Evolutionary conservation across 208 protist species (phyloP), one percentile per base, ranked within the genome.

Genomic region (Baffinella frigidus): DNA sequence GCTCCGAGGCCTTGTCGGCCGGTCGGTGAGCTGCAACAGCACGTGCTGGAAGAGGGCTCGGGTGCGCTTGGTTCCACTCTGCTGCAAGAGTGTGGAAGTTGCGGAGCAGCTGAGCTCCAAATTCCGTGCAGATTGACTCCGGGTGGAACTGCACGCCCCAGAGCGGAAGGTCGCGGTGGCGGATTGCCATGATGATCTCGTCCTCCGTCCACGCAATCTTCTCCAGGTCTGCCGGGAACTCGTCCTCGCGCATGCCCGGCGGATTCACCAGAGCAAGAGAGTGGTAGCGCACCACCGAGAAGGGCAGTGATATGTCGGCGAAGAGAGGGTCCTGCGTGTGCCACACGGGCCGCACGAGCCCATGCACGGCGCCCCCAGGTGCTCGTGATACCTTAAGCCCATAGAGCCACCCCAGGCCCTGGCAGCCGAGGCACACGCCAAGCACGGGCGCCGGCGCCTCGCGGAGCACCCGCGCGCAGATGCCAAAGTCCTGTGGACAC

Each of bases 81-180:
- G 45, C 39, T n/a, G 64, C 36, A 36, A 93, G 62, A 14, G 89
- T 72, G 9, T 30, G 83, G 64, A 96, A 95, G 92, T 96, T 96
- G n/a, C 27, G 11, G 17, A 95, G n/a, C 0, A 96, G 36, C 62
- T 56, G 30, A 17, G 61, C 44, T 20, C 95, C 95, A 48, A 93
- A 73, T 81, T 95, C 81, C 0, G 94, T 95, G 93, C 94, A 95
- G 24, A 96, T 89, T 0, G 94, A 95, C 93, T 95, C 95, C 7
- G 95, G 95, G 84, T 96, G 95, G 77, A 96, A 96, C 93, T 96
- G 95, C 62, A 96, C 93, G 36, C 95, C 94, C 89, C 89, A 95
- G 7, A 94, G 43, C 45, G 94, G 93, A 24, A 51, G 64, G 38
- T 35, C 0, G 17, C 44, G 50, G 87, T 96, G 95, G 56, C 39